Evolutionary conservation across 129 eudicot genomes (phyloP).

Genomic region (Apium graveolens): DNA sequence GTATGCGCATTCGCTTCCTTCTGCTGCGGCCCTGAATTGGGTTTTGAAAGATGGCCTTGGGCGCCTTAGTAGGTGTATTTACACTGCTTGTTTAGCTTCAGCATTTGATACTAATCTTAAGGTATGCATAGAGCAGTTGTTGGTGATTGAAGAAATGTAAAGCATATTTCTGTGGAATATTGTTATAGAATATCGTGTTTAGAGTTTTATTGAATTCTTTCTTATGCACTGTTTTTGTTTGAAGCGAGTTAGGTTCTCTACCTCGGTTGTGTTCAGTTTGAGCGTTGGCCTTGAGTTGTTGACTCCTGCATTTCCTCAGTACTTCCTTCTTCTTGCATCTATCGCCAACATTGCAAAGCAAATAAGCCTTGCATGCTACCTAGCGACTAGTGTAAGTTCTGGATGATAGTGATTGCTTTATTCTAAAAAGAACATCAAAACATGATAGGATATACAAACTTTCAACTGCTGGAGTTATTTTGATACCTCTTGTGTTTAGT

Average conservation of each 20-base stretch:
- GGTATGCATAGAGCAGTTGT: conserved; percentile 32
- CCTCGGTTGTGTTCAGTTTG: conserved; percentile 86
- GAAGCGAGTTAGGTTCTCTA: conserved; percentile 94
- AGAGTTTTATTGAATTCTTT: not conserved
- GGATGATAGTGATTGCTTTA: not conserved
- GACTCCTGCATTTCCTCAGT: conserved; percentile 83
- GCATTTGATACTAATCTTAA: conserved; percentile 91
- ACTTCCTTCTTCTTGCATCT: conserved; percentile 89
- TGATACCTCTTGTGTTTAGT: not conserved
- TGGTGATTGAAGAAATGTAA: not conserved
- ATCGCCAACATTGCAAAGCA: conserved; percentile 91
- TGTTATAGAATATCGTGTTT: not conserved
- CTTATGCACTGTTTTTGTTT: conserved; percentile 13
- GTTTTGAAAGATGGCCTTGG: conserved; percentile 97
- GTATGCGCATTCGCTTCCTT: conserved; percentile 70
- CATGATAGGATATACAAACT: not conserved
- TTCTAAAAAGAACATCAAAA: not conserved
- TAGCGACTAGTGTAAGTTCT: conserved; percentile 89
- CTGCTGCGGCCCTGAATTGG: conserved; percentile 96
- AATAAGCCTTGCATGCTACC: conserved; percentile 90
- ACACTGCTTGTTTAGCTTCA: conserved; percentile 83
- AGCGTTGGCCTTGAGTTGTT: conserved; percentile 94
- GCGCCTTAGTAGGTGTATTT: conserved; percentile 79
- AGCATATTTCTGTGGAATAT: not conserved
- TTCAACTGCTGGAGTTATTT: not conserved